Base-by-base conservation (phyloP, 805 yeast species). In the Yamadazyma paraphyllophila region DNA sequence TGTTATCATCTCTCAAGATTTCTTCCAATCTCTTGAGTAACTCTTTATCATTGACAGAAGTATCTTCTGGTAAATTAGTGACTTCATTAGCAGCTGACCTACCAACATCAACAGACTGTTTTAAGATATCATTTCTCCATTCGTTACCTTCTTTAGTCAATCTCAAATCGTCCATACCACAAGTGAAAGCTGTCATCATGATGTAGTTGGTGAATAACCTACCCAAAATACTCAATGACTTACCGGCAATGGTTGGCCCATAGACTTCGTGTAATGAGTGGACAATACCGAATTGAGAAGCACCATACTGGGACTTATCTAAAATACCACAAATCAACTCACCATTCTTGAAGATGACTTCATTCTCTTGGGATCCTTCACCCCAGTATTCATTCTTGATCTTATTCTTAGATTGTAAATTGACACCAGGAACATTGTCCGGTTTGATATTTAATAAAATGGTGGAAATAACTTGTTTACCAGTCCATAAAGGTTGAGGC, bases 131-230 rank as follows among this genome's bases (percentile, higher is more conserved):
- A 11, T 71, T 70, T 75, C 99, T 83, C 92, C 95, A 83, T 49
- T 75, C 60, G 65, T 95, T 91, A 62, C 99, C 99, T 57, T 88
- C 96, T 2, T 67, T 80, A 16, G 98, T 94, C 56, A 95, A 77
- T 63, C 96, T 81, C 66, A 94, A 76, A 73, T 94, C 99, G 65
- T 94, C 99, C 99, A 94, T 95, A 78, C 99, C 99, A 83, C 99
- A 94, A 7, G 99, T 94, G 63, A 94, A 88, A 1, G 97, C 98
- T 47, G 88, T 86, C 72, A 82, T 78, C 80, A 85, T 91, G 60
- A 85, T 90, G 66, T 89, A 94, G 66, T 88, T 89, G 16, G 99
- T 95, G 71, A 95, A 92, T 45, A 94, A 75, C 59, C 99, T 80
- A 53, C 99, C 98, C 50, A 94, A 76, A n/a, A 92, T 95, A 41